Conservation (phyloP, 768 basidiomycete genomes). For the Trametes gibbosa region DNA sequence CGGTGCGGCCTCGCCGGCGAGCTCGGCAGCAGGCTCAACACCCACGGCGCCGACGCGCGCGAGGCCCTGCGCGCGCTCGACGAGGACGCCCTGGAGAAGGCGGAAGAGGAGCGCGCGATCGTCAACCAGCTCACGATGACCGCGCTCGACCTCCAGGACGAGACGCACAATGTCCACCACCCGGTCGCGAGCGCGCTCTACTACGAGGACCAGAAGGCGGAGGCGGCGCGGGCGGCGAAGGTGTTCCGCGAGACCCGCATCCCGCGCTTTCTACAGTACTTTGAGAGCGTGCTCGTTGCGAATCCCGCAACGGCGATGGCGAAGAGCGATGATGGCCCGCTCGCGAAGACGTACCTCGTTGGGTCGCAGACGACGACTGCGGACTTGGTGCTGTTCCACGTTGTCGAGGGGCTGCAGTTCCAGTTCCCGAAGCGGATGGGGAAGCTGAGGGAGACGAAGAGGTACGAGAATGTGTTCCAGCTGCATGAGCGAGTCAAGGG, state of each 20-base stretch:
- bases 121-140: slow-evolving; percentile 41
- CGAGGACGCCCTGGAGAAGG: slow-evolving; percentile 29
- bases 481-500: slow-evolving; percentile 33
- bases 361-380: slow-evolving; percentile 36
- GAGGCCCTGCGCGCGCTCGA: slow-evolving; percentile 8
- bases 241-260: slow-evolving; percentile 36
- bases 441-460: slow-evolving; percentile 22
- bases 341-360: slow-evolving; percentile 27
- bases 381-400: slow-evolving; percentile 42
- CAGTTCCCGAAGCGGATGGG: slow-evolving; percentile 38
- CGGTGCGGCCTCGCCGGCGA: slow-evolving; percentile 33
- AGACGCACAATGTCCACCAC: slow-evolving; percentile 37
- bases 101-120: slow-evolving; percentile 30
- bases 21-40: slow-evolving; percentile 14
- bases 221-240: slow-evolving; percentile 31
- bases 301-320: slow-evolving; percentile 27
- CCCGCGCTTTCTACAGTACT: slow-evolving; percentile 42
- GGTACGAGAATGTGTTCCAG: slow-evolving; percentile 31
- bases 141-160: slow-evolving; percentile 34
- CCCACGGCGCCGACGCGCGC: neutral
- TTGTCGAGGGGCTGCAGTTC: slow-evolving; percentile 30
- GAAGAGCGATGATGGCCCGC: neutral
- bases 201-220: slow-evolving; percentile 45
- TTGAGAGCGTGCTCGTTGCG: slow-evolving; percentile 30
- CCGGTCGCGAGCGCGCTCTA: slow-evolving; percentile 32